Conservation (phyloP, 208 protist species). For the Entamoeba histolytica region DNA sequence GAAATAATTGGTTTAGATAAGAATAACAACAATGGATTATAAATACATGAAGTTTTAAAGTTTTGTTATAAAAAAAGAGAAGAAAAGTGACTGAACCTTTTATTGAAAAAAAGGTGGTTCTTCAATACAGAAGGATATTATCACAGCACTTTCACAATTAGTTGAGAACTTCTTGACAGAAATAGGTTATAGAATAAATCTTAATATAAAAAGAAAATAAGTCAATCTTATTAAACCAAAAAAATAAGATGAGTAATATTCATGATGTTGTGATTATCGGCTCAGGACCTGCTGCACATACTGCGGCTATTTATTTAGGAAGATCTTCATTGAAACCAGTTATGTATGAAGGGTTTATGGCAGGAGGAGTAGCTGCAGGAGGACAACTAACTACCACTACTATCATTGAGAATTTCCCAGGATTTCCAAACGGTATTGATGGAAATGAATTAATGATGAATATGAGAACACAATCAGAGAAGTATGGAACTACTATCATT, state of each 20-base stretch:
- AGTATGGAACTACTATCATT: background rate
- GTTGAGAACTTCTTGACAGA: too few species aligned
- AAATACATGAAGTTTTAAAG: too few species aligned
- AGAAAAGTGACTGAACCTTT: too few species aligned
- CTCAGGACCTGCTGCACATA: conserved; percentile 41
- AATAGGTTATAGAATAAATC: too few species aligned
- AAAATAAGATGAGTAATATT: background rate
- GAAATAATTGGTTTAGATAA: too few species aligned
- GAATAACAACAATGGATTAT: too few species aligned
- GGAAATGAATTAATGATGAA: background rate
- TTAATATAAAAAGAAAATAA: too few species aligned
- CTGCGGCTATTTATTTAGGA: conserved; percentile 46
- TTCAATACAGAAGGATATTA: too few species aligned
- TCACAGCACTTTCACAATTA: too few species aligned
- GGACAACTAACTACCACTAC: background rate
- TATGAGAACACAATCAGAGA: background rate
- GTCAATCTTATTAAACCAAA: background rate
- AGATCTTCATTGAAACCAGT: background rate
- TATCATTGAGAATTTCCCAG: background rate
- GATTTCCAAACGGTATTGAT: background rate
- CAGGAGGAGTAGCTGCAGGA: background rate
- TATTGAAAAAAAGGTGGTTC: too few species aligned
- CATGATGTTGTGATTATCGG: conserved; percentile 38
- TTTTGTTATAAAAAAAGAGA: too few species aligned
- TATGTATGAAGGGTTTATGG: background rate